Base-by-base conservation (phyloP, 192 early-diverging fungal genomes). In the Coemansia umbellata region DNA sequence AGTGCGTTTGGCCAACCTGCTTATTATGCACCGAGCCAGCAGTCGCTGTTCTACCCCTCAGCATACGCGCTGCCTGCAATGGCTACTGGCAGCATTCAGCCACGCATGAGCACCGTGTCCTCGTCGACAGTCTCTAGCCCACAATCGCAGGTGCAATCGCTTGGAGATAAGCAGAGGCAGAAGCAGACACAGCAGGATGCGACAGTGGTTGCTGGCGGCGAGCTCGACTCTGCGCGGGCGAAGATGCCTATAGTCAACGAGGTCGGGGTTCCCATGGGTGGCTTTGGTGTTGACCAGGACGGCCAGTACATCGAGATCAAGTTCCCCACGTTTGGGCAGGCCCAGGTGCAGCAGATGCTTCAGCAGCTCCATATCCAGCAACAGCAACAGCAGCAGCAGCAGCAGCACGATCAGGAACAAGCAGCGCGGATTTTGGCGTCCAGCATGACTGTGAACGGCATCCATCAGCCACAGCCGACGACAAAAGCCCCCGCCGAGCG, bases 281-380 rank as follows among this genome's bases (percentile, higher is more conserved):
- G 64, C 30, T 74, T 63, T 45, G 70, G 70, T 11, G 28, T 37
- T 1, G 70, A 74, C 55, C 63, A 66, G 50, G 63, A 63, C 36
- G 70, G 70, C 7, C 70, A 74, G 63, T 74, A 74, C 32, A 74
- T 74, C 57, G 70, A 74, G 59, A 74, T 74, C 35, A 74, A 74
- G 64, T 74, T 74, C 39, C 70, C 70, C 23, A 66, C 70, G n/a
- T 66, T 74, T 32, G 70, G 70, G n/a, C 70, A 66, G 52, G 55
- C 47, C 7, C 70, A 73, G 40, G 44, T 73, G 58, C 70, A 73
- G 63, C 70, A 73, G 40, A 73, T 73, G 70, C 55, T 73, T n/a
- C 70, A 73, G 63, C 70, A 73, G 55, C 59, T 73, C 14, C 70
- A 73, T 10, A 58, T 73, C 27, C 56, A 61, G 42, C 62, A 52